Percentiles rank a stretch among this genome's conserved stretches.
Conservation (phyloP, 371 early-diverging fungal species). For the Mortierella sp. region DNA sequence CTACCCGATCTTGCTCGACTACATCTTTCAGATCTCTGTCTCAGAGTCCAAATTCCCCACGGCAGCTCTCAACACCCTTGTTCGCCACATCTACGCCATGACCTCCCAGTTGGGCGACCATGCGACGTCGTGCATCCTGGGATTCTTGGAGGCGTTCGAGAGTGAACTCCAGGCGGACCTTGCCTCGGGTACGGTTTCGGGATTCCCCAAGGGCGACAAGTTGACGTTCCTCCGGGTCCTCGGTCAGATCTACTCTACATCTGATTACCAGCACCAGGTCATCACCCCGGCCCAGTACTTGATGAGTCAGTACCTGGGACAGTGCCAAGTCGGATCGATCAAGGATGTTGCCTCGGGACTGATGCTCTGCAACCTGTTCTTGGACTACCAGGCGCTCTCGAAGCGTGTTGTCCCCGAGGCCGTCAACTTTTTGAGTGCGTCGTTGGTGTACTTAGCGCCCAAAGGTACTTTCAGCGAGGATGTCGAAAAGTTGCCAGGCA, state of each 20-base stretch:
- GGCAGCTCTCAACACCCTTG: conserved; percentile 47
- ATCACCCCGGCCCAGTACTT: conserved; percentile 87
- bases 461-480: conserved; percentile 56
- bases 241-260: conserved; percentile 85
- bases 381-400: conserved; percentile 81
- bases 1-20: conserved; percentile 75
- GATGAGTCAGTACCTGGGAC: conserved; percentile 81
- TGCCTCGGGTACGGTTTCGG: conserved; percentile 45
- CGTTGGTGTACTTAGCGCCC: conserved; percentile 68
- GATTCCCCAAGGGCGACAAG: conserved; percentile 68
- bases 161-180: conserved; percentile 59
- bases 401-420: conserved; percentile 91
- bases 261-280: conserved; percentile 90
- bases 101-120: conserved; percentile 51
- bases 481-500: conserved; percentile 57
- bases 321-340: conserved; percentile 69
- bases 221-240: conserved; percentile 73
- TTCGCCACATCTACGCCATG: conserved; percentile 57
- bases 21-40: conserved; percentile 67
- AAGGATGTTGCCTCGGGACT: conserved; percentile 80
- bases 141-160: conserved; percentile 51
- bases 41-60: conserved; percentile 40
- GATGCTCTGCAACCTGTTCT: conserved; percentile 77
- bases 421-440: conserved; percentile 75
- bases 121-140: conserved; percentile 42